A percentile compares a stretch with the other conserved stretches of the same genome.
Conservation (phyloP, 257 asterid species). For the Nyctanthes arbortristis region DNA sequence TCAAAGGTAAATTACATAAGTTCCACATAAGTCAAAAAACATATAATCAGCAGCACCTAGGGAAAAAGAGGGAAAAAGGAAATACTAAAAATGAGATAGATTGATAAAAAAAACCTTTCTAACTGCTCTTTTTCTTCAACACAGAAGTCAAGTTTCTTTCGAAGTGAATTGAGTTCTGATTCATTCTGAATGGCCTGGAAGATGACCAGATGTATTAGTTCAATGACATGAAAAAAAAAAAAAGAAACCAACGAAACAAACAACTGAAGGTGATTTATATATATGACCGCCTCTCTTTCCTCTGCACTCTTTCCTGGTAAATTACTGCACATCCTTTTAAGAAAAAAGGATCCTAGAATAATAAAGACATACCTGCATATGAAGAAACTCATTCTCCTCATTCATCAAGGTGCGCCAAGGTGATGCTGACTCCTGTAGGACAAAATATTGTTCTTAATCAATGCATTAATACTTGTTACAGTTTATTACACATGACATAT, state of each 20-base stretch:
- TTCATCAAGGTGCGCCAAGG: constrained; percentile 78
- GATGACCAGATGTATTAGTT: neutral
- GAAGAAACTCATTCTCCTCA: constrained; percentile 96
- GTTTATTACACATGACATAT: neutral
- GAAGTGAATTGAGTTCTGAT: constrained; percentile 84
- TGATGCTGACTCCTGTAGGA: constrained; percentile 55
- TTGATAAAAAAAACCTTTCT: constrained; percentile 62
- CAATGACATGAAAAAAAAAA: neutral
- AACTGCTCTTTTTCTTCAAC: constrained; percentile 67
- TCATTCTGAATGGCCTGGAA: constrained; percentile 88
- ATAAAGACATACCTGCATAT: constrained; percentile 65
- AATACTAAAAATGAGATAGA: neutral
- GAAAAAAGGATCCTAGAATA: neutral
- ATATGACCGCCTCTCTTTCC: too few relatives aligned
- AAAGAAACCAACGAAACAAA: neutral
- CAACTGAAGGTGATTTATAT: constrained; percentile 10
- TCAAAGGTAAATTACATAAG: neutral
- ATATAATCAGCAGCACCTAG: neutral
- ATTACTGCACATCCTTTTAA: constrained; percentile 1
- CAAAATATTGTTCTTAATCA: constrained; percentile 14
- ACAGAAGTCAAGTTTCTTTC: constrained; percentile 58
- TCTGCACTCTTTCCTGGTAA: constrained; percentile 2
- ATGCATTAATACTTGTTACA: too few relatives aligned
- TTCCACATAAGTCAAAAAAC: neutral
- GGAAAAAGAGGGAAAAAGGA: neutral